A percentile compares a stretch with the other conserved stretches of the same genome.
These are phyloP conservation scores for Pezicula neosporulosa DNA, from an alignment of 2,329 filamentous ascomycete genomes.

Conservation along the genomic window DNA sequence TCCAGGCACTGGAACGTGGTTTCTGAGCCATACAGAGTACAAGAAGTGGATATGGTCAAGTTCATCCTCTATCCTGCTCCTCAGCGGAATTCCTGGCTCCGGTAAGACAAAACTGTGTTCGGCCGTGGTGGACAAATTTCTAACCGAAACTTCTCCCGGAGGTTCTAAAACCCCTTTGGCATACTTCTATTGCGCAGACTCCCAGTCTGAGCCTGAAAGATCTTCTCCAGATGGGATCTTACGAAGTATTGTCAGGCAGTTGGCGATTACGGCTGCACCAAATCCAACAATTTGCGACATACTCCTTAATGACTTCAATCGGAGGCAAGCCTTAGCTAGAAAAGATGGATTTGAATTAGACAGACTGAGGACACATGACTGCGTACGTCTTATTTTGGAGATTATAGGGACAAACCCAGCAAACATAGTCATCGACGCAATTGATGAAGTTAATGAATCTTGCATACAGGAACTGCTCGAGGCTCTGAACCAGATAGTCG, in stretches of 20 bases:
- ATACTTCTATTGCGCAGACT: neutral
- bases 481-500: slow-evolving; percentile 5
- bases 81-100: neutral
- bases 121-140: neutral
- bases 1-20: neutral
- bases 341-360: neutral
- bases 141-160: neutral
- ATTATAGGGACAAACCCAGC: slow-evolving; percentile 3
- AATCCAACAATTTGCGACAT: neutral
- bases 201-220: neutral
- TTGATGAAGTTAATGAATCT: slow-evolving; percentile 8
- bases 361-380: neutral
- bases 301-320: neutral
- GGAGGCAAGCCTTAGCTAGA: neutral
- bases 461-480: slow-evolving; percentile 3
- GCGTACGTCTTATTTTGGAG: slow-evolving; percentile 3
- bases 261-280: neutral
- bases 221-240: neutral
- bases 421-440: slow-evolving; percentile 9
- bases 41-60: neutral
- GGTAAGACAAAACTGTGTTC: neutral
- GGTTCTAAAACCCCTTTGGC: neutral
- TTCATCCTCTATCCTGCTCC: neutral
- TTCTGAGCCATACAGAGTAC: neutral
- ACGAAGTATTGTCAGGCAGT: neutral